phyloP scores from a whole-genome alignment of 2,329 filamentous ascomycete genomes.

The Hysterium pulicare region DNA sequence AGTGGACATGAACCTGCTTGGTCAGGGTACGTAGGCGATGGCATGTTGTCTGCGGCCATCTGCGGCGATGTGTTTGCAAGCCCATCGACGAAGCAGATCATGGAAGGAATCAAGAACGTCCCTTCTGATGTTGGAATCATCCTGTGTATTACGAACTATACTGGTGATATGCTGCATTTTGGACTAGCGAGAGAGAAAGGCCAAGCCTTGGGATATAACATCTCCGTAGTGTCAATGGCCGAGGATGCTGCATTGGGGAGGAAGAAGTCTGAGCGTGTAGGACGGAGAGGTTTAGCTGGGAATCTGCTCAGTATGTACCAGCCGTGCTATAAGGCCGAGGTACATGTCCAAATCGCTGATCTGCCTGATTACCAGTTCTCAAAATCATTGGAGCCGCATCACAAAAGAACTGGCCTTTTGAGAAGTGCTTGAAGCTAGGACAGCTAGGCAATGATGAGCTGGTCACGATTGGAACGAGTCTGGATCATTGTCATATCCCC shows the following conservation, averaged over 20 bases:
- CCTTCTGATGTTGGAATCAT: slow-evolving; percentile 47
- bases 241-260: slow-evolving; percentile 49
- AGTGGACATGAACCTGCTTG: slow-evolving; percentile 50
- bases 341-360: background rate
- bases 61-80: slow-evolving; percentile 50
- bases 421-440: slow-evolving; percentile 44
- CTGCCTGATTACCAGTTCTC: slow-evolving; percentile 36
- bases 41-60: slow-evolving; percentile 48
- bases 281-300: slow-evolving; percentile 49
- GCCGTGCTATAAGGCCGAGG: background rate
- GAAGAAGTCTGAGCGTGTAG: slow-evolving; percentile 48
- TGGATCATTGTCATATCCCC: slow-evolving; percentile 54
- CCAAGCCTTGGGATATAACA: slow-evolving; percentile 42
- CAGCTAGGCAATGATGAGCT: slow-evolving; percentile 43
- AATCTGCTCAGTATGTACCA: slow-evolving; percentile 43
- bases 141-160: slow-evolving; percentile 50
- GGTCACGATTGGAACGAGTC: slow-evolving; percentile 49
- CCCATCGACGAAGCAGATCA: slow-evolving; percentile 48
- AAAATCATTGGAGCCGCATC: slow-evolving; percentile 48
- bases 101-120: slow-evolving; percentile 46
- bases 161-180: slow-evolving; percentile 50
- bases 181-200: slow-evolving; percentile 49
- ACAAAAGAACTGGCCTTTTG: slow-evolving; percentile 43
- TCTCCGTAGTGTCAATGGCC: slow-evolving; percentile 48
- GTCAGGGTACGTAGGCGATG: slow-evolving; percentile 49